phyloP scores from a whole-genome alignment of 345 rosid genomes.

The Cardamine occulta region DNA sequence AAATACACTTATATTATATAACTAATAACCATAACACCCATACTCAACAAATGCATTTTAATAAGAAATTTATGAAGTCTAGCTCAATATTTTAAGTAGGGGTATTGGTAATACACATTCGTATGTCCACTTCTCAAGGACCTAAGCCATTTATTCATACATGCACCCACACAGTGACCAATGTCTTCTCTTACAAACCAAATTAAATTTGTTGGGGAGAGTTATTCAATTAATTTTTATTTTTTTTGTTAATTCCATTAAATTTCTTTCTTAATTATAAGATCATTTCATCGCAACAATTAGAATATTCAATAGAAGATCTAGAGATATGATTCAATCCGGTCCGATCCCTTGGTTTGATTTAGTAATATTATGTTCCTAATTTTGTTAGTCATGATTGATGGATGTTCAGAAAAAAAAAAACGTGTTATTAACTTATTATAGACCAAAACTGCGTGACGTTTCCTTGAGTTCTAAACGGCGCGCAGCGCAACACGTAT shows the following conservation, averaged over 20 bases:
- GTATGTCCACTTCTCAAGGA: slow-evolving; percentile 30
- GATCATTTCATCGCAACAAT: slow-evolving; percentile 5
- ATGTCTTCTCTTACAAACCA: slow-evolving; percentile 22
- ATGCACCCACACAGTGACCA: slow-evolving; percentile 23
- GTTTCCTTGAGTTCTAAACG: slow-evolving; percentile 17
- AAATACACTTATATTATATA: no score
- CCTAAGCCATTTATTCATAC: background rate
- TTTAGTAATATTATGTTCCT: background rate
- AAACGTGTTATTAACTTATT: background rate
- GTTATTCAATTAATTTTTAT: background rate
- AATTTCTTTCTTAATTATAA: slow-evolving; percentile 5
- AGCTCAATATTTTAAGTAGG: slow-evolving; percentile 5
- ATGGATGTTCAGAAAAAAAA: background rate
- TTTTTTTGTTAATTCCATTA: no score
- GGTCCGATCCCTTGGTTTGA: background rate
- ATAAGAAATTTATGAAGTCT: background rate
- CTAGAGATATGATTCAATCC: background rate
- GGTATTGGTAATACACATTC: slow-evolving; percentile 14
- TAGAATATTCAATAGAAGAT: background rate
- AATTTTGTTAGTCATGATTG: background rate
- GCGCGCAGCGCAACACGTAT: slow-evolving; percentile 20
- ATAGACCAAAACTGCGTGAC: slow-evolving; percentile 7
- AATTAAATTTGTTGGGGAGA: background rate
- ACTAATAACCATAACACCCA: no score
- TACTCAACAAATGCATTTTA: no score